These are phyloP conservation scores for Aegilops bicornis DNA, from an alignment of 176 grass and related monocot genomes.

Conservation along the genomic window DNA sequence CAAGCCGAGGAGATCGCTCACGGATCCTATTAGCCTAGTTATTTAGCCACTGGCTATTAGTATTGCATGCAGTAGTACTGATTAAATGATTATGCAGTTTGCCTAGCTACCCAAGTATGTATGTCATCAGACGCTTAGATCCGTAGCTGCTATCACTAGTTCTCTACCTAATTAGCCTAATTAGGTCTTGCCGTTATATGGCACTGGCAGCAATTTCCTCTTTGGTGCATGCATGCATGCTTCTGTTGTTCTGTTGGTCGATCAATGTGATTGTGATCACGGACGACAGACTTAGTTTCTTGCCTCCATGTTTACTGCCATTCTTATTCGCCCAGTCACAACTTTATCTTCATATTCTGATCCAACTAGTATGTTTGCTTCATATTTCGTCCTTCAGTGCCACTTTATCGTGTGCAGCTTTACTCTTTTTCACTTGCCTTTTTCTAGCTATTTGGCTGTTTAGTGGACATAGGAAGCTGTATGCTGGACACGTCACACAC, in stretches of 20 bases:
- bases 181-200: not conserved
- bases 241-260: constrained; percentile 9
- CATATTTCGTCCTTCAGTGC: not conserved
- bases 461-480: too few relatives aligned
- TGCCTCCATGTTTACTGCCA: constrained; percentile 6
- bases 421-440: not conserved
- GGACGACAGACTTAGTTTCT: not conserved
- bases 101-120: not conserved
- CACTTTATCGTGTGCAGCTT: not conserved
- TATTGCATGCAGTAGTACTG: not conserved
- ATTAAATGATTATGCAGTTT: not conserved
- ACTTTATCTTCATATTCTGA: not conserved
- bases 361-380: not conserved
- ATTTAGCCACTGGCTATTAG: not conserved
- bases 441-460: too few relatives aligned
- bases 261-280: not conserved
- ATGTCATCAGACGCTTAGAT: not conserved
- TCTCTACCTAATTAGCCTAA: not conserved
- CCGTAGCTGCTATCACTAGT: constrained; percentile 3
- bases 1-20: constrained; percentile 29
- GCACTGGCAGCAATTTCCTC: not conserved
- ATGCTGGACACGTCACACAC: too few relatives aligned
- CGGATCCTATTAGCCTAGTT: constrained; percentile 41
- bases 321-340: not conserved
- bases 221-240: constrained; percentile 9